Conservation (phyloP, 805 yeast genomes). For the Candida ovalis region DNA sequence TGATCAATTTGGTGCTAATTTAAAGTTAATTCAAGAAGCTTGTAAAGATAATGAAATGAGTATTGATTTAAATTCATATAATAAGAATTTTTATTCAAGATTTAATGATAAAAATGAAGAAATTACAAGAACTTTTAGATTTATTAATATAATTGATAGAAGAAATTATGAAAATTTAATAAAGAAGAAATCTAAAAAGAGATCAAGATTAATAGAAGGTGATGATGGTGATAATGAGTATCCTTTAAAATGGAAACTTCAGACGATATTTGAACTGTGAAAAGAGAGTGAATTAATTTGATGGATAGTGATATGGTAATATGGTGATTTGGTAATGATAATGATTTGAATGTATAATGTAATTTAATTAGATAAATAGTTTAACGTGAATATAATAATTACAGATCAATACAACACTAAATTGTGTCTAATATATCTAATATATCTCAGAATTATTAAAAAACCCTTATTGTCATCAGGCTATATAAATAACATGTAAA, state of each 20-base stretch:
- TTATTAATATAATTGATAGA: conserved; percentile 25
- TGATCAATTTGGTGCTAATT: not conserved
- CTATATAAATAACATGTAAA: too few relatives aligned
- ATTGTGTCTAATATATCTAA: too few relatives aligned
- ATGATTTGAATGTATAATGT: too few relatives aligned
- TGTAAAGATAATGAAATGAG: conserved; percentile 7
- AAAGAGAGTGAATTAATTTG: not conserved
- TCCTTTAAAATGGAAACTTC: conserved; percentile 29
- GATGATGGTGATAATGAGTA: conserved; percentile 6
- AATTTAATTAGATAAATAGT: too few relatives aligned
- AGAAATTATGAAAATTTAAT: conserved; percentile 20
- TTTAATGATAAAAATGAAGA: conserved; percentile 23
- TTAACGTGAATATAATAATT: too few relatives aligned
- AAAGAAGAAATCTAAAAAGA: not conserved
- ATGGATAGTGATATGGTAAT: too few relatives aligned
- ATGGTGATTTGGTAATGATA: too few relatives aligned
- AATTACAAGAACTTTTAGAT: conserved; percentile 28
- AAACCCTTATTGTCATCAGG: too few relatives aligned
- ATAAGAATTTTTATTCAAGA: conserved; percentile 25
- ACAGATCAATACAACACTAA: too few relatives aligned
- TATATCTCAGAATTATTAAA: too few relatives aligned
- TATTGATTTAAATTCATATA: conserved; percentile 25
- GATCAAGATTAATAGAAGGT: too few relatives aligned
- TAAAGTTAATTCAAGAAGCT: not conserved
- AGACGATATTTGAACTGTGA: conserved; percentile 14